Percentiles rank a stretch among this genome's conserved stretches.
Evolutionary conservation across 306 rosid species (phyloP).

Genomic region (Gleditsia sinensis): DNA sequence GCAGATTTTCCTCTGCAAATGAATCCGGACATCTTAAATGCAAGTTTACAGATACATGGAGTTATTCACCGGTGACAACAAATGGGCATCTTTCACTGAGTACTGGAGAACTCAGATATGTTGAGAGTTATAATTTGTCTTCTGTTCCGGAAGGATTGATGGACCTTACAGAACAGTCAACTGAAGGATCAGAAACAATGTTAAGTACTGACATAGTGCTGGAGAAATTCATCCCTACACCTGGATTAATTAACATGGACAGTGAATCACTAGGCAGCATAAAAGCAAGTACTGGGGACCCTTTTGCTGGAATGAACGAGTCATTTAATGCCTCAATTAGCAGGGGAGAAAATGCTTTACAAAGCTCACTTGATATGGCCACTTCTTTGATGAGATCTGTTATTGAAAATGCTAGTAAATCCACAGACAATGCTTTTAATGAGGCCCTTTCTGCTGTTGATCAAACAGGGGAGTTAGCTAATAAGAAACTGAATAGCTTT

Average conservation of each 20-base stretch:
- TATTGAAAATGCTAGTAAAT: conserved; percentile 51
- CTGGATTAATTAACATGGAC: conserved; percentile 39
- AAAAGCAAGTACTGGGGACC: conserved; percentile 56
- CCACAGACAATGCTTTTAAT: conserved; percentile 55
- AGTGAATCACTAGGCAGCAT: conserved; percentile 45
- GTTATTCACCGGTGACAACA: conserved; percentile 36
- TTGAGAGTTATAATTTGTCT: conserved; percentile 44
- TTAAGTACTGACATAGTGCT: conserved; percentile 39
- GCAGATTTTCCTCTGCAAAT: conserved; percentile 33
- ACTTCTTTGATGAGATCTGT: conserved; percentile 61
- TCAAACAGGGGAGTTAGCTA: conserved; percentile 64
- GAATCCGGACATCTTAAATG: conserved; percentile 37
- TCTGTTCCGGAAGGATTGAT: conserved; percentile 40
- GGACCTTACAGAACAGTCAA: conserved; percentile 42
- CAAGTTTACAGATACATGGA: conserved; percentile 37
- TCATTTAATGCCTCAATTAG: conserved; percentile 57
- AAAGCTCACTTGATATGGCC: conserved; percentile 56
- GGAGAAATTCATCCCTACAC: conserved; percentile 35
- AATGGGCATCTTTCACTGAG: conserved; percentile 32
- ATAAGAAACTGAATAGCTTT: conserved; percentile 52
- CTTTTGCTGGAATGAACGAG: conserved; percentile 43
- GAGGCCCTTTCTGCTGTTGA: conserved; percentile 61
- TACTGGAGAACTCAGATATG: conserved; percentile 44
- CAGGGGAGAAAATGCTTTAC: conserved; percentile 56
- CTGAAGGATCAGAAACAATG: conserved; percentile 48